These are phyloP conservation scores for Xylaria sp. DNA, from an alignment of 2,329 filamentous ascomycete species.

Conservation along the genomic window DNA sequence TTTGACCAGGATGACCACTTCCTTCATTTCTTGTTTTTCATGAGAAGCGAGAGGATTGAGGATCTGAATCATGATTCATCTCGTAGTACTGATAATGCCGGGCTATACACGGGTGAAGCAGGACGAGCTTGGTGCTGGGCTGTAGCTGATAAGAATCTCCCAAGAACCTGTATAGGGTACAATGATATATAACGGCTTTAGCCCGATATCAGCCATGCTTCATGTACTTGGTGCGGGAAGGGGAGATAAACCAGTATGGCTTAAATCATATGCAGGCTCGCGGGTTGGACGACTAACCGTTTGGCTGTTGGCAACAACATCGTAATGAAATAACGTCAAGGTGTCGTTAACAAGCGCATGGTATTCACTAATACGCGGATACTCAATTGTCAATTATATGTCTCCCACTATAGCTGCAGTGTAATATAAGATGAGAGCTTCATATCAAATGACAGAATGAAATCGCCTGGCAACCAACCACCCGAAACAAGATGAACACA, in stretches of 20 bases:
- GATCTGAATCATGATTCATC: slow-evolving; percentile 10
- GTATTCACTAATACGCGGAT: not conserved
- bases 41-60: slow-evolving; percentile 38
- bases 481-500: not conserved
- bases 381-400: not conserved
- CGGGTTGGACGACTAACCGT: not conserved
- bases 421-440: not conserved
- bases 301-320: not conserved
- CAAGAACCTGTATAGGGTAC: slow-evolving; percentile 42
- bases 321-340: not conserved
- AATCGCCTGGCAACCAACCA: not conserved
- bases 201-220: not conserved
- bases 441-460: not conserved
- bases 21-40: slow-evolving; percentile 42
- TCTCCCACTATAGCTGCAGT: not conserved
- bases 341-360: not conserved
- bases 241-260: not conserved
- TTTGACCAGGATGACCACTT: slow-evolving; percentile 37
- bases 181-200: slow-evolving; percentile 42
- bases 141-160: slow-evolving; percentile 35
- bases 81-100: slow-evolving; percentile 29
- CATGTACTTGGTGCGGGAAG: no score
- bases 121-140: slow-evolving; percentile 47
- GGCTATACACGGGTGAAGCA: slow-evolving; percentile 46
- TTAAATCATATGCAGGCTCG: not conserved